Evolutionary conservation across 768 basidiomycete species (phyloP), one percentile per base, ranked within the genome.

Genomic region (Amanita pseudoporphyria): DNA sequence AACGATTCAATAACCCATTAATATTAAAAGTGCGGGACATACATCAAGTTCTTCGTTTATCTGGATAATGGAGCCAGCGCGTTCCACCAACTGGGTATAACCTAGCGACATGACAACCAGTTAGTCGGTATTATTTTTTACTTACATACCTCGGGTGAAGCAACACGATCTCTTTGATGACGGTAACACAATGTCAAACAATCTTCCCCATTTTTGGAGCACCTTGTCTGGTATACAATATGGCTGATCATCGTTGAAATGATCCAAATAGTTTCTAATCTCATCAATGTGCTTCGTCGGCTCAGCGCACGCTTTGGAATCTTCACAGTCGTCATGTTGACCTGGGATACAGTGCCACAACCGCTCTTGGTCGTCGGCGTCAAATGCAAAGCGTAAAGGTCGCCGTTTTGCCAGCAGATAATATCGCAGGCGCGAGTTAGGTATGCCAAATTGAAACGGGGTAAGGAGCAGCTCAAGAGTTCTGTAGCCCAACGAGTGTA

Each of bases 381-480:
- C 59, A 31, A 59, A 44, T 5, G 58, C 44, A 54, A 79, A 81
- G 14, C 49, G 21, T 5, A 72, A 57, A 5, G 77, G 70, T 13
- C 54, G 52, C 30, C 64, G 64, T 55, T 78, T 84, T 9, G 87
- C 88, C 1, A 91, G 74, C 16, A 87, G 69, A 56, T 91, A 90
- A 60, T 90, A 90, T 21, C 87, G 75, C 52, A 87, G 65, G 18
- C 87, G 79, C 16, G 88, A 91, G 58, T 90, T 91, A 6, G 88
- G 88, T 13, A 88, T 78, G 14, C 82, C 79, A 53, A 84, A 87
- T 60, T 89, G 87, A 5, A 87, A 63, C 0, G 87, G 88, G 21
- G 81, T 87, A 43, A 91, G 63, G 9, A 85, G 66, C 19, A 87
- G 69, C 62, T 91, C 87, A 19, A 69, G 57, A 0, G 70, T 73